Conservation (phyloP, 257 asterid genomes). For the Echites panduratus region DNA sequence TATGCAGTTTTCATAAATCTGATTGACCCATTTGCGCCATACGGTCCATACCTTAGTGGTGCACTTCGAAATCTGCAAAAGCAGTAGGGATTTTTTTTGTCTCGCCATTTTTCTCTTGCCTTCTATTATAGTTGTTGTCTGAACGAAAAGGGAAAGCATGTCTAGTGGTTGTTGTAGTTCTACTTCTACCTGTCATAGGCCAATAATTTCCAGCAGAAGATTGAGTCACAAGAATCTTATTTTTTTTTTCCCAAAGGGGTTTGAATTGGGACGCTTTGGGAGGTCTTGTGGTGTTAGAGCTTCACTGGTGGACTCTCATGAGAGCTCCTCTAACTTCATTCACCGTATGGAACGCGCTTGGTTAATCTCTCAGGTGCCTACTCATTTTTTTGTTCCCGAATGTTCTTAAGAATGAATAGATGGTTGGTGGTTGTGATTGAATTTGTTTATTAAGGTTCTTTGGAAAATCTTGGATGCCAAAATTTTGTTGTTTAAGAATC, state of each 20-base stretch:
- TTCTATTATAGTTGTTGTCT: background rate
- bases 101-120: background rate
- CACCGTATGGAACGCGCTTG: conserved; percentile 83
- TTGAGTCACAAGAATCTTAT: conserved; percentile 6
- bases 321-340: conserved; percentile 44
- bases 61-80: too few relatives aligned
- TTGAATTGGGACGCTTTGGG: conserved; percentile 11
- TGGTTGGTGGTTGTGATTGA: background rate
- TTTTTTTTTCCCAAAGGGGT: background rate
- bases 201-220: conserved; percentile 11
- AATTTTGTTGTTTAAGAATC: background rate
- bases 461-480: background rate
- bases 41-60: too few relatives aligned
- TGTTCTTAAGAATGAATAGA: background rate
- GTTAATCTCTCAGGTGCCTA: conserved; percentile 75
- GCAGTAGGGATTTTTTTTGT: too few relatives aligned
- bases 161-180: conserved; percentile 4
- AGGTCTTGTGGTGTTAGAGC: conserved; percentile 47
- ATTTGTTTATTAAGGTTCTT: background rate
- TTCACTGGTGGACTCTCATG: conserved; percentile 63
- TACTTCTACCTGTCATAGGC: background rate
- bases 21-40: too few relatives aligned
- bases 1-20: too few relatives aligned
- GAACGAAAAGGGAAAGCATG: conserved; percentile 1
- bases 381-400: background rate